Evolutionary conservation across 352 stramenopile genomes (phyloP).

Genomic region (Globisporangium parvum): DNA sequence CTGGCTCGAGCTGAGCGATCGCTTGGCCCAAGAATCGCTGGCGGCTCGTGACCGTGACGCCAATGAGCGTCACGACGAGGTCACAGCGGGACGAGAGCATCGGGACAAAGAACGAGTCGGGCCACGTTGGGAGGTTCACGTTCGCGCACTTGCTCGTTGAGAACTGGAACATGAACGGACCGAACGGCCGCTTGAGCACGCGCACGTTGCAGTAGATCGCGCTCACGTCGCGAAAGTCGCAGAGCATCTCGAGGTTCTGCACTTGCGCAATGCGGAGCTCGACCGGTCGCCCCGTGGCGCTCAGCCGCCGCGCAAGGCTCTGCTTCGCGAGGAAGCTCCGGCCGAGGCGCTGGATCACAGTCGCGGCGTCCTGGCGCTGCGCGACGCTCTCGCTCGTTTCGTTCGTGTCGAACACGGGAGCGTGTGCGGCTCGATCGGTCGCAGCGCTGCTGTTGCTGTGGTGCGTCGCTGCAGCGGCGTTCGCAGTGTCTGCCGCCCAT

Average conservation of each 20-base stretch:
- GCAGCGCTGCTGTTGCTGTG: background rate
- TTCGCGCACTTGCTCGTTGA: conserved; percentile 47
- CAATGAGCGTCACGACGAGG: conserved; percentile 71
- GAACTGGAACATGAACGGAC: conserved; percentile 86
- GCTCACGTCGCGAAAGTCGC: conserved; percentile 64
- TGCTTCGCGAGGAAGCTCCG: conserved; percentile 32
- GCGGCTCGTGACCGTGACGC: conserved; percentile 43
- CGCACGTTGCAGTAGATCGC: conserved; percentile 72
- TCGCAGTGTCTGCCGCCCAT: conserved; percentile 24
- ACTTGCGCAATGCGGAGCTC: conserved; percentile 47
- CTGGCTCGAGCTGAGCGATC: conserved; percentile 44
- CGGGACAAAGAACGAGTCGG: conserved; percentile 68
- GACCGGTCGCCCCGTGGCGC: conserved; percentile 50
- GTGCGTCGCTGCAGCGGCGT: background rate
- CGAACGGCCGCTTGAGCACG: conserved; percentile 83
- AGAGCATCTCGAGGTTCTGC: conserved; percentile 59
- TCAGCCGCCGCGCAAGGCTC: conserved; percentile 32
- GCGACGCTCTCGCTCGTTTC: conserved; percentile 26
- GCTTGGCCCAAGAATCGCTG: conserved; percentile 66
- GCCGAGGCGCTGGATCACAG: conserved; percentile 27
- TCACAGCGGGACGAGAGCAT: conserved; percentile 80
- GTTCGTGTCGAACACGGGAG: conserved; percentile 10
- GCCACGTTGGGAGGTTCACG: conserved; percentile 51
- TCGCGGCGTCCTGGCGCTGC: conserved; percentile 28
- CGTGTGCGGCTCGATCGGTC: conserved; percentile 3